Evolutionary conservation across 352 stramenopile species (phyloP).

Genomic region (Globisporangium heterothallicum): DNA sequence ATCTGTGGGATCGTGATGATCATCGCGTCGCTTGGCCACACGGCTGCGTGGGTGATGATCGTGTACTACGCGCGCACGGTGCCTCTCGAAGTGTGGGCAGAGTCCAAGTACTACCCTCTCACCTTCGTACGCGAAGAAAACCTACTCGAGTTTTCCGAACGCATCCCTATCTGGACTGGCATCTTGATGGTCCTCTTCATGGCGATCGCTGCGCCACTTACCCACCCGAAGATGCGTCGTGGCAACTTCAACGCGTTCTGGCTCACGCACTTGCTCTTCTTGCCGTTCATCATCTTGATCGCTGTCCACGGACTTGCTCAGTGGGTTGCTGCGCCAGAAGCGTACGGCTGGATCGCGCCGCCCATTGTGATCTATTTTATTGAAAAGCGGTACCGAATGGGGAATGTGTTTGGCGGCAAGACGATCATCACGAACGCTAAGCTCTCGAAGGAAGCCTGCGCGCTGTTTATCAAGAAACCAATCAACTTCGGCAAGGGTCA

Average conservation of each 20-base stretch:
- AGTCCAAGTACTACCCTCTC: conserved; percentile 40
- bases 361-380: conserved; percentile 53
- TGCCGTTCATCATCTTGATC: conserved; percentile 65
- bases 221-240: conserved; percentile 40
- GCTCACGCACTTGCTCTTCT: conserved; percentile 59
- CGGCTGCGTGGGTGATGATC: conserved; percentile 45
- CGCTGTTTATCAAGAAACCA: conserved; percentile 64
- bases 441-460: conserved; percentile 47
- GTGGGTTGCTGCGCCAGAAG: conserved; percentile 54
- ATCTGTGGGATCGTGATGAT: conserved; percentile 71
- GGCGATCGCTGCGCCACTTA: conserved; percentile 35
- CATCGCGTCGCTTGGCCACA: conserved; percentile 49
- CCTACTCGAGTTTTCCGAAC: conserved; percentile 31
- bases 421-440: conserved; percentile 43
- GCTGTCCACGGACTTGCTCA: conserved; percentile 52
- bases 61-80: conserved; percentile 43
- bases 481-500: conserved; percentile 39
- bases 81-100: conserved; percentile 28
- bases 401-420: conserved; percentile 42
- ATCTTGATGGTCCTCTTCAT: conserved; percentile 55
- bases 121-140: conserved; percentile 50
- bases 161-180: conserved; percentile 59
- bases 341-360: conserved; percentile 47
- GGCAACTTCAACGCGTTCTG: conserved; percentile 68
- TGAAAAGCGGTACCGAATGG: conserved; percentile 58